Percentiles rank a stretch among this genome's conserved stretches.
Evolutionary conservation across 148 eudicot species (phyloP).

Genomic region (Fagopyrum esculentum): DNA sequence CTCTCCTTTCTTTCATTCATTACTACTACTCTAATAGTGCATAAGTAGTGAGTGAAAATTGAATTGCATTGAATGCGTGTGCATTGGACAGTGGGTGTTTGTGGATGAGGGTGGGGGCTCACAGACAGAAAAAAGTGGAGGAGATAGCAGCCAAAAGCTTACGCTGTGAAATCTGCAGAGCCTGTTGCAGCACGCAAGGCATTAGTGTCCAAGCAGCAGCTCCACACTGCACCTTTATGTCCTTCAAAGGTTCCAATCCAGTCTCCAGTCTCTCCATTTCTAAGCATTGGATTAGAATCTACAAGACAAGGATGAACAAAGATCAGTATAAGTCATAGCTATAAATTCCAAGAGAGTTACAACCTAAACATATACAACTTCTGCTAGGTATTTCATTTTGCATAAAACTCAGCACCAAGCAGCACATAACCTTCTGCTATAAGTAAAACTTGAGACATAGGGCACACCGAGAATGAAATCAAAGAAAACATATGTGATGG

Average conservation of each 20-base stretch:
- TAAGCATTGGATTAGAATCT: slow-evolving; percentile 90
- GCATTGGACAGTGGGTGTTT: too few relatives aligned
- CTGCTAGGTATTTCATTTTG: not conserved
- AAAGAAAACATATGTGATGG: not conserved
- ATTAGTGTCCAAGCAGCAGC: slow-evolving; percentile 77
- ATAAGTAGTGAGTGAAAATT: too few relatives aligned
- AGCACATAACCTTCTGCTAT: not conserved
- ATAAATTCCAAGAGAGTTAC: not conserved
- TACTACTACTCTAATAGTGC: too few relatives aligned
- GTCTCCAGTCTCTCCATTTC: slow-evolving; percentile 93
- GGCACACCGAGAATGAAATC: not conserved
- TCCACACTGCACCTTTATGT: slow-evolving; percentile 95
- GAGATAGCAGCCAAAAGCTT: slow-evolving; percentile 19
- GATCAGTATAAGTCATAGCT: too few relatives aligned
- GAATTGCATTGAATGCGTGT: too few relatives aligned
- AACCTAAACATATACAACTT: not conserved
- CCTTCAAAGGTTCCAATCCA: slow-evolving; percentile 96
- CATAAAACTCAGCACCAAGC: not conserved
- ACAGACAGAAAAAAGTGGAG: not conserved
- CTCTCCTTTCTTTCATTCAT: too few relatives aligned
- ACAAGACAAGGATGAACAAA: not conserved
- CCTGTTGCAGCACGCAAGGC: slow-evolving; percentile 84
- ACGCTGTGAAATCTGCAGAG: slow-evolving; percentile 94
- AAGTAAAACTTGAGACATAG: not conserved
- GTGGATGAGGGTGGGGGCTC: too few relatives aligned